Evolutionary conservation across 148 eudicot genomes (phyloP).

Genomic region (Selenicereus undatus): DNA sequence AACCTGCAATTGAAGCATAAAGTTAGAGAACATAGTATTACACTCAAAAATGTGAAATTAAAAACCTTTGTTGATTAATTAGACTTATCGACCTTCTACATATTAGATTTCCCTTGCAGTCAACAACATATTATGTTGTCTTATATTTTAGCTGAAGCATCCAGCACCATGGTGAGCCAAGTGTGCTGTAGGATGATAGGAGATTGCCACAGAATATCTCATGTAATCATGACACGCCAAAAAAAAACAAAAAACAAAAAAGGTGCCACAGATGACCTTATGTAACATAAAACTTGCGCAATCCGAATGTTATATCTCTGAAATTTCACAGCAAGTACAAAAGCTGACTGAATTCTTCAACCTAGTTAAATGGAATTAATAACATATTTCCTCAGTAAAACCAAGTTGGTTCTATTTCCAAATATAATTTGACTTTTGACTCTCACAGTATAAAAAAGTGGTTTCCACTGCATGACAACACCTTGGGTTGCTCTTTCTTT

Average conservation of each 20-base stretch:
- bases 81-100: not conserved
- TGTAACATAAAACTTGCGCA: not conserved
- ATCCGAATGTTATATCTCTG: not conserved
- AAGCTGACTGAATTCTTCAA: not conserved
- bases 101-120: not conserved
- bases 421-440: not conserved
- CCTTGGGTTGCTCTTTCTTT: not conserved
- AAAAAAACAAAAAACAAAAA: too few relatives aligned
- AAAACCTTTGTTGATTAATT: not conserved
- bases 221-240: not conserved
- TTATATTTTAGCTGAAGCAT: not conserved
- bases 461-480: not conserved
- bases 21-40: not conserved
- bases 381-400: not conserved
- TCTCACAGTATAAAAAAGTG: not conserved
- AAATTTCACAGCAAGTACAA: not conserved
- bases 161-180: not conserved
- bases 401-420: not conserved
- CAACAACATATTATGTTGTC: not conserved
- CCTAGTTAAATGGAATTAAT: not conserved
- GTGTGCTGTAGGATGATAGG: not conserved
- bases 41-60: not conserved
- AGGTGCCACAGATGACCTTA: not conserved
- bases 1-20: conserved; percentile 52
- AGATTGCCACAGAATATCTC: not conserved